Percentiles rank a stretch among this genome's conserved stretches.
Conservation (phyloP, 2,329 filamentous ascomycete species). For the Atkinsonella texensis region DNA sequence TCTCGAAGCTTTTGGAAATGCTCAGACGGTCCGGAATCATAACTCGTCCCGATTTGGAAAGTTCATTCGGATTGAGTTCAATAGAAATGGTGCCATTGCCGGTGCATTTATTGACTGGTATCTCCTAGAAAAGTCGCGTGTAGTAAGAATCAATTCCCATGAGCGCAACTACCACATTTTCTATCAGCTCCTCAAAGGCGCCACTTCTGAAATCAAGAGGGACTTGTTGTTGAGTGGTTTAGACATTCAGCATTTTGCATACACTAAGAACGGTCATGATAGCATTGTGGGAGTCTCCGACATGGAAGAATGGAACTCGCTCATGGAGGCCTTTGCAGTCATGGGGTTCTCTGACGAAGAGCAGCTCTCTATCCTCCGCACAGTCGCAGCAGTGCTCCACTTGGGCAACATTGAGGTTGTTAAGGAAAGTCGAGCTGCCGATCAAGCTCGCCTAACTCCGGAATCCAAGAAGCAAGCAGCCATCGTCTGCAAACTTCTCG, state of each 20-base stretch:
- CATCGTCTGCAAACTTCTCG: conserved; percentile 72
- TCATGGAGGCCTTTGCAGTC: conserved; percentile 85
- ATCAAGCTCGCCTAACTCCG: conserved; percentile 73
- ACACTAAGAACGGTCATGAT: conserved; percentile 85
- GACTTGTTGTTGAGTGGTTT: conserved; percentile 65
- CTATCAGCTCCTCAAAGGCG: conserved; percentile 86
- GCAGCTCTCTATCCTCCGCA: conserved; percentile 70
- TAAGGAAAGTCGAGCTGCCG: conserved; percentile 81
- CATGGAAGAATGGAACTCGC: conserved; percentile 72
- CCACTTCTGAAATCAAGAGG: conserved; percentile 58
- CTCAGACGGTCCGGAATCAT: conserved; percentile 94
- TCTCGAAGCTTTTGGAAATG: conserved; percentile 94
- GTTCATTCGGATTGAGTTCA: conserved; percentile 96
- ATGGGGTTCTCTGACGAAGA: conserved; percentile 89
- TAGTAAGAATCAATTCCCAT: conserved; percentile 74
- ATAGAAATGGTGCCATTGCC: conserved; percentile 73
- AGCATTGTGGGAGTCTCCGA: conserved; percentile 86
- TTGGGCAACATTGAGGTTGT: conserved; percentile 82
- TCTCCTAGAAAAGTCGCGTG: conserved; percentile 91
- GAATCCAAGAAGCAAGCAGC: conserved; percentile 65
- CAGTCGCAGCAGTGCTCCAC: conserved; percentile 83
- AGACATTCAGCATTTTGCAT: conserved; percentile 77
- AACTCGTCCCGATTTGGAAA: conserved; percentile 98
- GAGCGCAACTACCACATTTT: conserved; percentile 97
- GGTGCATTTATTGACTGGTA: conserved; percentile 99